Conservation (phyloP, 306 rosid genomes). For the Lathyrus sativus region DNA sequence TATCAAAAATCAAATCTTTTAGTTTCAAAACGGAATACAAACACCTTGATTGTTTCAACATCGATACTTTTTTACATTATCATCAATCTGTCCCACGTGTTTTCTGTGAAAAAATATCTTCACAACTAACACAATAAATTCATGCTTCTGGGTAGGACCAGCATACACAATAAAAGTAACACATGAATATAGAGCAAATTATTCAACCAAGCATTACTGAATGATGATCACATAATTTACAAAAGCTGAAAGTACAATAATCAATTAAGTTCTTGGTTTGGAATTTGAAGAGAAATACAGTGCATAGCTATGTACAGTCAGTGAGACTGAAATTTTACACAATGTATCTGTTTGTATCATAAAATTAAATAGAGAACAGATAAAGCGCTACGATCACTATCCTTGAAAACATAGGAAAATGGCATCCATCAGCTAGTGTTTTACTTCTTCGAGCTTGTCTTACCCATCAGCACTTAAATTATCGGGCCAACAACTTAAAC, state of each 20-base stretch:
- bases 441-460: constrained; percentile 42
- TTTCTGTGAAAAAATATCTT: background rate
- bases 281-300: constrained; percentile 41
- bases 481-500: constrained; percentile 42
- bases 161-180: background rate
- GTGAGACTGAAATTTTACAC: constrained; percentile 36
- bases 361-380: constrained; percentile 31
- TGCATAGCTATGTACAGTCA: constrained; percentile 51
- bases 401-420: constrained; percentile 27
- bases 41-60: background rate
- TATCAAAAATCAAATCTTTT: background rate
- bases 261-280: constrained; percentile 24
- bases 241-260: constrained; percentile 35
- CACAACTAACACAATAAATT: background rate
- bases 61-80: background rate
- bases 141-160: background rate
- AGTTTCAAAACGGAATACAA: background rate
- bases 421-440: constrained; percentile 6
- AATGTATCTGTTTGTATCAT: constrained; percentile 36
- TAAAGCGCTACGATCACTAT: constrained; percentile 21
- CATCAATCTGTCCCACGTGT: background rate
- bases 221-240: constrained; percentile 37
- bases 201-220: constrained; percentile 20
- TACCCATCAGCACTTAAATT: constrained; percentile 19
- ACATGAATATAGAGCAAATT: constrained; percentile 21